phyloP scores from a whole-genome alignment of 257 asterid species.

The Solanum bulbocastanum region DNA sequence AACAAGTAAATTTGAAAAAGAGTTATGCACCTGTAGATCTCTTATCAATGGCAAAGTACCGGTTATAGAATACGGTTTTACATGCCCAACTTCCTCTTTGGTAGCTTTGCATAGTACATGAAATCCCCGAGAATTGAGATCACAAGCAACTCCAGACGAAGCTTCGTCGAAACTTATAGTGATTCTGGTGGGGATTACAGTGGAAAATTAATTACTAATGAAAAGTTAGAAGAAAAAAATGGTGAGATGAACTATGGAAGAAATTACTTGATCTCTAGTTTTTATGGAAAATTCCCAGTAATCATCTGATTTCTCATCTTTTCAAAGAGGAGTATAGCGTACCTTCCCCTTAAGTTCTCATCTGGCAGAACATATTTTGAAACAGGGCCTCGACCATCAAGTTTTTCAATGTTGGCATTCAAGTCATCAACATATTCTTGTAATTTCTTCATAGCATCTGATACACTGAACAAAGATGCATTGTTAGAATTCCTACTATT shows the following conservation, averaged over 20 bases:
- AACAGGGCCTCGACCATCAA: conserved; percentile 69
- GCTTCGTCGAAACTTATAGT: conserved; percentile 68
- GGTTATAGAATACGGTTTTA: conserved; percentile 89
- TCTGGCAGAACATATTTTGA: conserved; percentile 83
- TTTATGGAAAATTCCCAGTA: background rate
- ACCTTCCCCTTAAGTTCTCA: conserved; percentile 94
- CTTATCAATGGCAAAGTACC: conserved; percentile 92
- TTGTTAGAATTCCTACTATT: background rate
- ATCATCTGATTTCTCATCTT: background rate
- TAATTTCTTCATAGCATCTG: conserved; percentile 64
- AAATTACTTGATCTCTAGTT: background rate
- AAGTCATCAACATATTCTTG: conserved; percentile 71
- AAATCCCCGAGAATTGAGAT: conserved; percentile 88
- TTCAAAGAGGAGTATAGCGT: conserved; percentile 2
- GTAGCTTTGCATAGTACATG: conserved; percentile 90
- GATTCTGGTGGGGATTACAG: conserved; percentile 30
- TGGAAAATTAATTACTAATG: background rate
- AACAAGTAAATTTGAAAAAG: background rate
- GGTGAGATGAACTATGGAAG: background rate
- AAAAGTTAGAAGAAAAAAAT: background rate
- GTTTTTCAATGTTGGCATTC: conserved; percentile 69
- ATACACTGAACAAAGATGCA: conserved; percentile 43
- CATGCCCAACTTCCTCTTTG: conserved; percentile 84
- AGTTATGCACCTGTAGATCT: conserved; percentile 61
- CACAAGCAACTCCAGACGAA: conserved; percentile 77